phyloP scores from a whole-genome alignment of 306 rosid genomes.

The Fagus sylvatica region DNA sequence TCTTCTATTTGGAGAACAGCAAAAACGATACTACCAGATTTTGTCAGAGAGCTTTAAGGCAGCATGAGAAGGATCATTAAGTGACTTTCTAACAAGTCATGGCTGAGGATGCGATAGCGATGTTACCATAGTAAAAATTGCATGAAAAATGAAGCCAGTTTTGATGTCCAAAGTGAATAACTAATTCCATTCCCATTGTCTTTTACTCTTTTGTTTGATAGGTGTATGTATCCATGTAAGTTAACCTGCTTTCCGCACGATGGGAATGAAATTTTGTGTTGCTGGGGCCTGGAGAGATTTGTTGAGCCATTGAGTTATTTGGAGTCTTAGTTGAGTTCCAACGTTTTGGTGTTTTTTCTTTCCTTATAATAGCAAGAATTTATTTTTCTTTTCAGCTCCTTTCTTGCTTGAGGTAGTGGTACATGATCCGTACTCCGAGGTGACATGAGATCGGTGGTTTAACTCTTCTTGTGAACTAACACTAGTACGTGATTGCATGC shows the following conservation, averaged over 20 bases:
- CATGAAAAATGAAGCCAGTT: neutral
- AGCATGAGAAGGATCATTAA: constrained; percentile 17
- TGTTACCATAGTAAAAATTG: no score
- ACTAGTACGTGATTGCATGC: no score
- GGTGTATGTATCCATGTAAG: neutral
- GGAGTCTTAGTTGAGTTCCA: neutral
- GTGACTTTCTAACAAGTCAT: neutral
- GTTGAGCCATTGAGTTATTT: neutral
- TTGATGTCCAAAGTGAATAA: neutral
- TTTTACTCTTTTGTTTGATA: neutral
- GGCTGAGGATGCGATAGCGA: neutral
- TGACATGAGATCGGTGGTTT: no score
- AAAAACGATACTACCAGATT: constrained; percentile 35
- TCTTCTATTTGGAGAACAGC: constrained; percentile 34
- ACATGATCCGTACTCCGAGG: no score
- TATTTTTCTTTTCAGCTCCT: no score
- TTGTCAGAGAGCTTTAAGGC: constrained; percentile 37
- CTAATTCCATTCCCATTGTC: neutral
- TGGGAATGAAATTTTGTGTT: neutral
- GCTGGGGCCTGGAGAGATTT: neutral
- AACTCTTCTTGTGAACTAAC: no score
- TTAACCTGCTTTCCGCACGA: neutral
- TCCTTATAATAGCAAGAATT: no score
- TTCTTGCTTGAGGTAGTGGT: no score
- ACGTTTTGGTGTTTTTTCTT: no score